Evolutionary conservation across 164 flowering plant species (phyloP), one percentile per base, ranked within the genome.

Genomic region (Annona cherimola): DNA sequence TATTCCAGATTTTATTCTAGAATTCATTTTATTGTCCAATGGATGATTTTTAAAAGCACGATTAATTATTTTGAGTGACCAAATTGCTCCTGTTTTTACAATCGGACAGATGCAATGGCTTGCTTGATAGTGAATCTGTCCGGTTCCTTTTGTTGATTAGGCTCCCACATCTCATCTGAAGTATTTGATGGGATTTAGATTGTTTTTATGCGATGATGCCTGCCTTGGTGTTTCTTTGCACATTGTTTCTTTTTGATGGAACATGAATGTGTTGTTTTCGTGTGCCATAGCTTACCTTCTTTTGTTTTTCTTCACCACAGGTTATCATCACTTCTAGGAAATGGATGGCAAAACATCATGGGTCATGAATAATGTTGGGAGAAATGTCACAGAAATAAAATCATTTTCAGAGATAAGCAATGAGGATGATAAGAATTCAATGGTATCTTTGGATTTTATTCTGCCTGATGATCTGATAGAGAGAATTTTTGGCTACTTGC

Each of bases 381-480:
- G 76, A 69, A 78, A 79, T 18, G 72, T 57, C 45, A 68, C 72
- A 55, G 84, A 82, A 66, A 77, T 80, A 66, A 84, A 84, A 66
- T 72, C 86, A n/a, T 82, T 76, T 40, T 79, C 83, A 0, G 90
- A 84, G 72, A 64, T 79, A 1, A 80, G 74, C 42, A 90, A 85
- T 76, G 88, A 88, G 39, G 82, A 68, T 54, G 75, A 71, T 59
- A 78, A 78, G 69, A 89, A 84, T 50, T 66, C 60, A 35, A 42
- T 69, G 42, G 76, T 86, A 66, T 86, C 91, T 5, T 61, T 92
- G 71, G 93, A 91, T 68, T 68, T 76, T 57, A 73, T 89, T 16
- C 80, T 94, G 16, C 97, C 98, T 4, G 97, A 92, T 78, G 99
- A 94, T 65, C 62, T 94, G 61, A 72, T 94, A 71, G 99, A 92